Evolutionary conservation across 345 rosid species (phyloP).

Genomic region (Pseudoturritis turrita): DNA sequence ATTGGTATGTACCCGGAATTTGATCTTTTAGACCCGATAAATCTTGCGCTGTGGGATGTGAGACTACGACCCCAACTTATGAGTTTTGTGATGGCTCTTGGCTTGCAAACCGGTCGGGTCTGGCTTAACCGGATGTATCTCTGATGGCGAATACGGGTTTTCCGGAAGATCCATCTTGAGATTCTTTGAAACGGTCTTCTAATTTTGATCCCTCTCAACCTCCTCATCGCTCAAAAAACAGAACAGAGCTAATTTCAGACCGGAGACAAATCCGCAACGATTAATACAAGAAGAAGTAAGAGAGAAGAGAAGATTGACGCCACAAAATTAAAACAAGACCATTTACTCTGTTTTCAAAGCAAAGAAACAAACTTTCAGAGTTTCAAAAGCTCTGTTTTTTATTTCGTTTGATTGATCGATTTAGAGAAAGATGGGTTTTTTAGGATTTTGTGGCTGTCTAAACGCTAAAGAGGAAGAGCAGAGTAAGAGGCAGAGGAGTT

Average conservation of each 20-base stretch:
- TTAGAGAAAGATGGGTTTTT: not conserved
- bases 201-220: constrained; percentile 49
- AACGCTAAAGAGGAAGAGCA: constrained; percentile 16
- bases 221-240: constrained; percentile 9
- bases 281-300: not conserved
- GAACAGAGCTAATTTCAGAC: not conserved
- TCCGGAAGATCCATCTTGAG: constrained; percentile 46
- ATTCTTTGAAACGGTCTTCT: constrained; percentile 47
- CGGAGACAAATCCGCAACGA: not conserved
- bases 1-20: constrained; percentile 45
- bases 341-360: not conserved
- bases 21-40: constrained; percentile 35
- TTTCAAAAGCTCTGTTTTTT: constrained; percentile 10
- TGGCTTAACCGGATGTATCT: constrained; percentile 22
- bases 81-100: constrained; percentile 47
- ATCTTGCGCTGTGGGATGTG: constrained; percentile 45
- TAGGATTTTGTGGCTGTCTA: constrained; percentile 12
- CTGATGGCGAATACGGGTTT: constrained; percentile 3
- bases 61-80: constrained; percentile 63
- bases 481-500: constrained; percentile 7
- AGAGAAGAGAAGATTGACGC: not conserved
- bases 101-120: constrained; percentile 13
- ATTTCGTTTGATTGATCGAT: not conserved
- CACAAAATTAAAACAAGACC: not conserved
- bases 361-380: not conserved